Base-by-base conservation (phyloP, 202 grass and related monocot genomes). In the Zizania palustris region DNA sequence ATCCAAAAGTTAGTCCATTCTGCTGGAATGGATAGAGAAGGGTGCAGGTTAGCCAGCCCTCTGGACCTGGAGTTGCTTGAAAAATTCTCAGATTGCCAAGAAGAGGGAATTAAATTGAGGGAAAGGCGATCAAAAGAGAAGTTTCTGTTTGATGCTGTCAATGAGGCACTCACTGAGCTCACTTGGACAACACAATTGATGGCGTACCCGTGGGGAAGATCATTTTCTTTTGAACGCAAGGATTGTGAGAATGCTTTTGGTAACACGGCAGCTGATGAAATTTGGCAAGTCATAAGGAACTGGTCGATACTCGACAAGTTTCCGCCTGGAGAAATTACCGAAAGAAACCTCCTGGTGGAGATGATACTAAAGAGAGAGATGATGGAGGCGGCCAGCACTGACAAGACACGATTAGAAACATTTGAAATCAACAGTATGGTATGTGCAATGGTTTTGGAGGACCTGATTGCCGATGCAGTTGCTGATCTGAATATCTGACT, bases 131-230 rank as follows among this genome's bases (percentile, higher is more conserved):
- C 82, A 9, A 98, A 90, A 71, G 76, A 95, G 74, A 90, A 56
- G 67, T 72, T 98, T n/a, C 74, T 98, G 58, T 98, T 95, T 20
- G 91, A 98, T 16, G 88, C 87, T 4, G 81, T 90, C 57, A 98
- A 98, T 3, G 87, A 84, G 76, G 92, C 92, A 46, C 87, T 99
- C 57, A 15, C 76, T 6, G 85, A 95, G 46, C 66, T 95, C 22
- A 78, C 80, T 76, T 75, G 28, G 55, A 81, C 67, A 72, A 46
- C 80, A 14, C 71, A 88, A 76, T 28, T 92, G 55, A 39, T 50
- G 65, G 72, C 58, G 0, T 90, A 89, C 39, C 83, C 87, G 36
- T 89, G 85, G 89, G 83, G 67, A 9, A 66, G 67, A 16, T 44
- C 57, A 11, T 78, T 35, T 72, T 59, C 64, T 43, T 78, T 9